Conservation (phyloP, 2,329 filamentous ascomycete species). For the Chalaropsis thielavioides region DNA sequence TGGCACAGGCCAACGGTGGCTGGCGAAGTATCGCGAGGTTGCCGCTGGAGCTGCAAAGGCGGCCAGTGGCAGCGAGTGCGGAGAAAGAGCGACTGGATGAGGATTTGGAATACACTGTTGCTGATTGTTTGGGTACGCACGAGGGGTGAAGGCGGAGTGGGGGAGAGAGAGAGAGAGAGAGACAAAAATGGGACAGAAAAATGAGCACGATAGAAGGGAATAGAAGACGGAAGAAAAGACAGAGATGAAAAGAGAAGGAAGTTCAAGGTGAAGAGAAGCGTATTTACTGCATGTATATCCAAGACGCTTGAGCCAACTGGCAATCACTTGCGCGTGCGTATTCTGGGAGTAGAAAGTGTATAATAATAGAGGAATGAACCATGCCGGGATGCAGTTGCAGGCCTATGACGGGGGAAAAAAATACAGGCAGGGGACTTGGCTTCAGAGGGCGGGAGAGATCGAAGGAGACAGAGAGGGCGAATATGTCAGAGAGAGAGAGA, state of each 20-base stretch:
- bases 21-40: background rate
- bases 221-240: background rate
- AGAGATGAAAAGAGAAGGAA: background rate
- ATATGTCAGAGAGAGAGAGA: no score
- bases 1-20: background rate
- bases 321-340: background rate
- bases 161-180: background rate
- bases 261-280: background rate
- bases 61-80: background rate
- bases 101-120: background rate
- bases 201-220: background rate
- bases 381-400: background rate
- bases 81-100: background rate
- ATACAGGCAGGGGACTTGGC: background rate
- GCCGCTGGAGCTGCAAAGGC: background rate
- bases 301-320: slow-evolving; percentile 3
- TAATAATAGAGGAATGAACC: background rate
- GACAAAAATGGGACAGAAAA: background rate
- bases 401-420: background rate
- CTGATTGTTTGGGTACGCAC: background rate
- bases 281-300: background rate
- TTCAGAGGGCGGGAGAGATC: no score
- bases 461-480: no score
- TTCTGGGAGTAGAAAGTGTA: slow-evolving; percentile 3
- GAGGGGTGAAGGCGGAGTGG: background rate